Percentiles rank a stretch among this genome's conserved stretches.
phyloP scores from a whole-genome alignment of 2,329 filamentous ascomycete genomes.

The Colletotrichum salicis region DNA sequence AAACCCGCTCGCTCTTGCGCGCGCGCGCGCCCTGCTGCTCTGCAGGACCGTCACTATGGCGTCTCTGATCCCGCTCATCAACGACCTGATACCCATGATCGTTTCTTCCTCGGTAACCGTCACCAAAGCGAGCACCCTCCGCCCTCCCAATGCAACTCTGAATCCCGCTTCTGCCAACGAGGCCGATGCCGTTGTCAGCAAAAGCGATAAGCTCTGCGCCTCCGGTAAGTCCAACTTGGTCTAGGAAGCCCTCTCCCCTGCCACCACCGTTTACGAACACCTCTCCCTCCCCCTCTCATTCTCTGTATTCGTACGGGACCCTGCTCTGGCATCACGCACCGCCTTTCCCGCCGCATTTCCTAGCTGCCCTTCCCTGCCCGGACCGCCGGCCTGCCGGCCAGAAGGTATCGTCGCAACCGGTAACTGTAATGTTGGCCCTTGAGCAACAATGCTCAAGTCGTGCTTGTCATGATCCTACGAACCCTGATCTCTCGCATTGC shows the following conservation, averaged over 20 bases:
- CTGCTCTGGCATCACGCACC: constrained; percentile 3
- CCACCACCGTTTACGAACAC: neutral
- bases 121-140: constrained; percentile 50
- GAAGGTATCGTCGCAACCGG: neutral
- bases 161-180: constrained; percentile 48
- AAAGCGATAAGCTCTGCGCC: constrained; percentile 74
- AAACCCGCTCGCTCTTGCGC: neutral
- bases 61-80: constrained; percentile 64
- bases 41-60: constrained; percentile 52
- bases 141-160: constrained; percentile 48
- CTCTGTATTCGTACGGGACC: neutral
- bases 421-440: neutral
- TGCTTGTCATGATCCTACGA: neutral
- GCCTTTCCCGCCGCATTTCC: neutral
- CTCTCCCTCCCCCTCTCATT: neutral
- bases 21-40: neutral
- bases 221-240: constrained; percentile 59
- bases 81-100: constrained; percentile 69
- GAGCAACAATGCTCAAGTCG: neutral
- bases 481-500: neutral
- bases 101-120: constrained; percentile 68
- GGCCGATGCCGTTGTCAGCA: constrained; percentile 69
- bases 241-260: constrained; percentile 6
- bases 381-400: neutral
- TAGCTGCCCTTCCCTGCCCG: neutral